Base-by-base conservation (phyloP, 805 yeast genomes). In the Martiniozyma abietophila region DNA sequence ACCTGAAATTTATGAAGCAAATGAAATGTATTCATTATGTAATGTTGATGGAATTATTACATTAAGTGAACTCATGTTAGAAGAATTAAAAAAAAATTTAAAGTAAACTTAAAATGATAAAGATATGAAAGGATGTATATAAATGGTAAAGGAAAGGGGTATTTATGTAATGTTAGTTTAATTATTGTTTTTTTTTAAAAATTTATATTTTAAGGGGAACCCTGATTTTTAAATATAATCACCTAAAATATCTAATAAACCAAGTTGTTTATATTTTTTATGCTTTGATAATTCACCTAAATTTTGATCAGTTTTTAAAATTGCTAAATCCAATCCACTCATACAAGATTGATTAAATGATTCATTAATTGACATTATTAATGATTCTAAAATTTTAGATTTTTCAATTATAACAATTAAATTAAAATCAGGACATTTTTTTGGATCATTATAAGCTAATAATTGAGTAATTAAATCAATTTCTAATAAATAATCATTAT, bases 21-120 rank as follows among this genome's bases (percentile, higher is more conserved):
- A 83, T 49, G 47, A 54, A 12, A 59, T 76, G 65, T 82, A 82
- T 52, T 59, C 81, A 12, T 38, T 76, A 4, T 58, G 69, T 11
- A 61, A 67, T 10, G 45, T 55, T 4, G 64, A 66, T 29, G 82
- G 82, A 22, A 54, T 72, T 17, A 56, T 73, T 18, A 61, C 56
- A 32, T 56, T 78, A 29, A 67, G 75, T 33, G 83, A 78, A 18
- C 61, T 53, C 41, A 43, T 78, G 44, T 47, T 58, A 15, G 68
- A 66, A 21, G 53, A 63, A 35, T 40, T 76, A 11, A 34, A 31
- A 32, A 41, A 45, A 18, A 38, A 23, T 25, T 21, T 41, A 21
- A 30, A 39, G 20, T 23, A n/a, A n/a, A 23, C 11, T 23, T 23
- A 25, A 12, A 25, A 25, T 6, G 6, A 6, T 25, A 29, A 18